Base-by-base conservation (phyloP, 768 basidiomycete species). In the Lactarius evosmus region DNA sequence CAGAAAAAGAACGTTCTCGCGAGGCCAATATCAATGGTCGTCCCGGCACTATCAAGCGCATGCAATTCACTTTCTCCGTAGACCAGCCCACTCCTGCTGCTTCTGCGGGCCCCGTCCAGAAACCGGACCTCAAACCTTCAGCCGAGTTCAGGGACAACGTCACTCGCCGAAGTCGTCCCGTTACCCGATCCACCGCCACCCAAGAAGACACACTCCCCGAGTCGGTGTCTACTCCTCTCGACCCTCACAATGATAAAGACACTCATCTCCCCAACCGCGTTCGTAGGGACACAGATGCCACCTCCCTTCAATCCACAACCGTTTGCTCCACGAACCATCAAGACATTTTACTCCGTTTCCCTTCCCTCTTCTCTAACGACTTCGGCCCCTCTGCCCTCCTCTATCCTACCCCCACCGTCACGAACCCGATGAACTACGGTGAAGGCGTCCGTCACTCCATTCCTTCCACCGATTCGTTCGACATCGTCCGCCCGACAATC, bases 51-150 rank as follows among this genome's bases (percentile, higher is more conserved):
- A 89, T 93, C 76, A 88, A 91, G 68, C 85, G 91, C 51, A 92
- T 93, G 90, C 91, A 94, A 69, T 93, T 92, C 76, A 93, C 91
- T 1, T 93, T 93, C 74, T 87, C 88, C 68, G 80, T 93, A 68
- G 91, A 93, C 75, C 85, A 87, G 63, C 87, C 86, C 58, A 58
- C 77, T 17, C 78, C 82, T 1, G 72, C 82, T 25, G 73, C 73
- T 17, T 75, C 81, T 17, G 79, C 79, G 63, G 69, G 76, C 25
- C 78, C 78, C 27, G 82, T 82, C 67, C 81, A 83, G 70, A 89
- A 88, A 72, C 87, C 86, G 7, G 85, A 87, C 73, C 75, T 84
- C 27, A 85, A 83, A 70, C 87, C 86, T 7, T 86, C 85, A 19
- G 75, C 80, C 1, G 86, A 88, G 67, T 86, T 87, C 77, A 82